These are phyloP conservation scores for Marasmius oreades DNA, from an alignment of 1,284 basidiomycete genomes.

Conservation along the genomic window DNA sequence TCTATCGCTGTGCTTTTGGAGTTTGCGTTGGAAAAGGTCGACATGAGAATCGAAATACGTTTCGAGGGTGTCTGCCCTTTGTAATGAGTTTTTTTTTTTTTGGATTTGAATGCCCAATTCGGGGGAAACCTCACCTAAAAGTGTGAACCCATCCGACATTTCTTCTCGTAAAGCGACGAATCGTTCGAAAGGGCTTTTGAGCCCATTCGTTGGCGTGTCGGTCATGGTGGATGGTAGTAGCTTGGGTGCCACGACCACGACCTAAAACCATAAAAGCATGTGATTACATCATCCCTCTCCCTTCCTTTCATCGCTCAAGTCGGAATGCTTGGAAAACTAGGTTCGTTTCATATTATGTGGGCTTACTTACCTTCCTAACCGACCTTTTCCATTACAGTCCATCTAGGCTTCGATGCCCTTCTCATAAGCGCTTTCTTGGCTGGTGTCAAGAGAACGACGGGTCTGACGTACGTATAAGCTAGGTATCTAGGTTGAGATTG, in stretches of 20 bases:
- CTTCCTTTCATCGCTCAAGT: conserved; percentile 1
- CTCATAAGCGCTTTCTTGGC: conserved; percentile 77
- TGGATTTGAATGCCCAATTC: too few relatives aligned
- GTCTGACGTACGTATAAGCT: conserved; percentile 80
- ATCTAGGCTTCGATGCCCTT: conserved; percentile 72
- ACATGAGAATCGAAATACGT: conserved; percentile 89
- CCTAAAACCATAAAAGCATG: background rate
- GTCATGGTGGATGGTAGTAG: too few relatives aligned
- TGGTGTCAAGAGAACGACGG: conserved; percentile 75
- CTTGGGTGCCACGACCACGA: background rate
- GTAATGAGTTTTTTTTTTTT: background rate
- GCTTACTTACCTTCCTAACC: background rate
- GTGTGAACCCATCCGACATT: conserved; percentile 20
- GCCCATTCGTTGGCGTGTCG: conserved; percentile 26
- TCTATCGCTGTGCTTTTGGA: conserved; percentile 82
- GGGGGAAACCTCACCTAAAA: conserved; percentile 5
- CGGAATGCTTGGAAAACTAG: conserved; percentile 51
- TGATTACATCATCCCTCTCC: background rate
- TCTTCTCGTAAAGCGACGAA: conserved; percentile 43
- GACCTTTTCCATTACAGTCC: conserved; percentile 34
- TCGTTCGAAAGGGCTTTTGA: conserved; percentile 34
- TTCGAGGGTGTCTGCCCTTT: conserved; percentile 70
- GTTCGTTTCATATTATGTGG: conserved; percentile 16
- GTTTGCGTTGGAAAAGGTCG: conserved; percentile 83
- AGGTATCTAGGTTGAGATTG: too few relatives aligned